Base-by-base conservation (phyloP, 2,329 filamentous ascomycete genomes). In the Aspergillus brasiliensis region DNA sequence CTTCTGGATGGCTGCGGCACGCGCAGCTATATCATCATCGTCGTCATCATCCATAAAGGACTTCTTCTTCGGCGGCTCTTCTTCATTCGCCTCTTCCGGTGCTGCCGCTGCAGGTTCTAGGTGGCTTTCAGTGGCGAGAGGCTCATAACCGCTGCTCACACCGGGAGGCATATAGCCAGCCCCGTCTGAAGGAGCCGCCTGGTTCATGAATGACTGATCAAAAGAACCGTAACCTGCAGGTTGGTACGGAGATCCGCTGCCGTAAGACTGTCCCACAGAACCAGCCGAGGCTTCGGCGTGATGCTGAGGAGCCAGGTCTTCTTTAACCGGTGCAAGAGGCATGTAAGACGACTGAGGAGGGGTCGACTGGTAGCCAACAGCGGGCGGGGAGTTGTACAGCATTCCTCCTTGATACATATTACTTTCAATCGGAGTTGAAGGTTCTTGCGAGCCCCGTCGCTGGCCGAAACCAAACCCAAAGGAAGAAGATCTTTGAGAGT, bases 21-120 rank as follows among this genome's bases (percentile, higher is more conserved):
- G 72, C 6, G 80, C 78, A 31, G 86, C 80, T 46, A 90, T 83
- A 60, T 90, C 86, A 64, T 89, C 87, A n/a, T 77, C 77, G 23
- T 91, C 90, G 11, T 92, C 91, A 64, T 94, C 89, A 69, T 94
- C 89, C 84, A 95, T 91, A 68, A 92, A 88, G 21, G 85, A 87
- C 73, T 90, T 92, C 78, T 91, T 91, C 77, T 91, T 91, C 0
- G 84, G 81, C 67, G 83, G 80, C 67, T 85, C 88, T 55, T 82
- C 80, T 6, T 84, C 80, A 8, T 81, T 79, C 23, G 81, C 76
- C 11, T 83, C 80, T 23, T 88, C 81, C 49, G 86, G 83, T 1
- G 84, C 70, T 28, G 77, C 71, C 5, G 71, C 64, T 25, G 71
- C 68, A 46, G 78, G 70, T 17, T 69, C 70, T 13, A 67, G 59